A percentile compares a stretch with the other conserved stretches of the same genome.
These are phyloP conservation scores for Jasminum sambac DNA, from an alignment of 257 asterid genomes.

Conservation along the genomic window DNA sequence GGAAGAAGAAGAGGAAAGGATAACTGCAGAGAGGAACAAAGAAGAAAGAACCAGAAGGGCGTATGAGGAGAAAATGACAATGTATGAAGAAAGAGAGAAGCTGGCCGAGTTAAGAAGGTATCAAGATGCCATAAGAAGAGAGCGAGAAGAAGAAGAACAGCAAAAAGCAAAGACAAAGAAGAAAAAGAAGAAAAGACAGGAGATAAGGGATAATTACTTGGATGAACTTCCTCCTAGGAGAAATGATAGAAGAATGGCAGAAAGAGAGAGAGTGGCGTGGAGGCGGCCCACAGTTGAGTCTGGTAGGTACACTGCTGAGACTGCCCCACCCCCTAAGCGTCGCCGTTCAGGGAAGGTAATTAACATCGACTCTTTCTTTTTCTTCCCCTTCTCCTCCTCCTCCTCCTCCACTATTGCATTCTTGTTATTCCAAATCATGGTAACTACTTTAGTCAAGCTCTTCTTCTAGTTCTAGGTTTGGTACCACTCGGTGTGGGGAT, in stretches of 20 bases:
- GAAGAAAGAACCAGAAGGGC: conserved; percentile 62
- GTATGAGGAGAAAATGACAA: conserved; percentile 48
- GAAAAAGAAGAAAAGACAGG: conserved; percentile 70
- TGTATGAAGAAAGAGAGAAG: conserved; percentile 60
- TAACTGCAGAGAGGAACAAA: conserved; percentile 49
- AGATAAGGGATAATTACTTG: conserved; percentile 59
- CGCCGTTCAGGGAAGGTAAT: conserved; percentile 95
- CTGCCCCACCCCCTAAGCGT: conserved; percentile 71
- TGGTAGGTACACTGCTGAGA: conserved; percentile 48
- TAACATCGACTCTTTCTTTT: conserved; percentile 7
- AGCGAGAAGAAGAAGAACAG: conserved; percentile 90
- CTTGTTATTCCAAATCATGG: neutral
- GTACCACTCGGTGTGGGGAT: neutral
- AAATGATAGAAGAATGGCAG: conserved; percentile 70
- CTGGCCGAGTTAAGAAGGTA: conserved; percentile 63
- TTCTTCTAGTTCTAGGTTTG: neutral
- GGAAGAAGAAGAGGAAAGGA: conserved; percentile 64
- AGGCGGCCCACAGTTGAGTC: conserved; percentile 56
- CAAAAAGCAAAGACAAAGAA: conserved; percentile 71
- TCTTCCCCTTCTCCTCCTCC: neutral
- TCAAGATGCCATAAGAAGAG: conserved; percentile 72
- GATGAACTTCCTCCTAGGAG: conserved; percentile 71
- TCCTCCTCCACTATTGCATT: neutral
- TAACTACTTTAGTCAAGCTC: neutral
- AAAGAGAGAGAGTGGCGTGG: conserved; percentile 60